Base-by-base conservation (phyloP, 352 stramenopile species). In the Pythium grandisporangium region DNA sequence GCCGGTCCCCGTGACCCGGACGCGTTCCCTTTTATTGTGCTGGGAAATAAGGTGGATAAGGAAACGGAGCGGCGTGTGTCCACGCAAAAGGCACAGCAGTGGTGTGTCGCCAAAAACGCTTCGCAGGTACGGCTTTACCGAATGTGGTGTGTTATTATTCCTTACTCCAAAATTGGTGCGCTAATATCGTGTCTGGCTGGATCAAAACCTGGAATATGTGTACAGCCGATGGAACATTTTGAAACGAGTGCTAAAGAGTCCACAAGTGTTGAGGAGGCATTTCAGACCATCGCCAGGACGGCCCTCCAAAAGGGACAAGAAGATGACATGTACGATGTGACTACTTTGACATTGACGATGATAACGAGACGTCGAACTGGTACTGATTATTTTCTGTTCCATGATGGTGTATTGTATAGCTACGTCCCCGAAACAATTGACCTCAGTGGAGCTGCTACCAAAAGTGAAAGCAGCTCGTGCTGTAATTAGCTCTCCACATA, bases 21-120 rank as follows among this genome's bases (percentile, higher is more conserved):
- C 33, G 70, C 83, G 36, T 99, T 99, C 68, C 93, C 95, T 24
- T 99, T 99, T 66, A 94, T 99, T 38, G 86, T 99, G 11, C 58
- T 99, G 30, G 96, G 95, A 25, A 99, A 99, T 65, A 99, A 99
- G 69, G 91, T 98, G 26, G 95, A 99, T 78, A 95, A 96, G 53
- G 84, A 97, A 48, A 37, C 58, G 16, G 81, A 96, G 30, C 59
- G 87, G 52, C 78, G 79, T 42, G 85, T 99, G 37, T 61, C 75
- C 24, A 84, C 83, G 51, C 68, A 93, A 53, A 95, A 85, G 40
- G 93, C 90, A 1, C 74, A 96, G 57, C 69, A 97, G 62, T 98
- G 93, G 93, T 98, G 93, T 42, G 75, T 89, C 27, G 50, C 65
- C 11, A 95, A 95, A 55, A 88, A 87, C 43, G 47, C 79, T 25